These are phyloP conservation scores for Candida dubliniensis DNA, from an alignment of 1,139 yeast species.

Conservation along the genomic window DNA sequence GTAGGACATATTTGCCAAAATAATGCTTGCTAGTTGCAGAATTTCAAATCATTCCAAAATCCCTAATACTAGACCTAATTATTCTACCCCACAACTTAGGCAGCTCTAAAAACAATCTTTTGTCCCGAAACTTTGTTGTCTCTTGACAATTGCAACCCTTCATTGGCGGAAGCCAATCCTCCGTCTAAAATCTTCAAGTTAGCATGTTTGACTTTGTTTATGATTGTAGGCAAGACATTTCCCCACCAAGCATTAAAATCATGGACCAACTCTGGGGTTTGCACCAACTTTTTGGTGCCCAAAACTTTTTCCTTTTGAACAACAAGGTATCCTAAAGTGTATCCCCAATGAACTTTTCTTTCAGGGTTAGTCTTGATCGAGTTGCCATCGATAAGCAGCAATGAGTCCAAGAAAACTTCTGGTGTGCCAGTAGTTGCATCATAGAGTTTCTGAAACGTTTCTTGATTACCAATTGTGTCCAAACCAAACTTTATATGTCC, in stretches of 20 bases:
- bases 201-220: constrained; percentile 20
- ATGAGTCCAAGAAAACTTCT: constrained; percentile 28
- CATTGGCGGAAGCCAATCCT: constrained; percentile 29
- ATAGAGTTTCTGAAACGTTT: constrained; percentile 44
- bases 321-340: constrained; percentile 16
- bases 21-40: too few species aligned
- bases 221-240: constrained; percentile 19
- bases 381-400: constrained; percentile 25
- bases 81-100: neutral
- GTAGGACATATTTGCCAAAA: too few species aligned
- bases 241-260: constrained; percentile 20
- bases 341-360: constrained; percentile 24
- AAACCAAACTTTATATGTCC: constrained; percentile 50
- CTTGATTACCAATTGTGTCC: constrained; percentile 51
- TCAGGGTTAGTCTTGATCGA: constrained; percentile 16
- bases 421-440: constrained; percentile 36
- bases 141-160: constrained; percentile 26
- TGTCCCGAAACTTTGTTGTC: constrained; percentile 26
- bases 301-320: constrained; percentile 15
- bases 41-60: too few species aligned
- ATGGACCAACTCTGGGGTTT: constrained; percentile 10
- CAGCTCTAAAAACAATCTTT: constrained; percentile 22
- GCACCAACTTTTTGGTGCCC: constrained; percentile 7
- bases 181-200: constrained; percentile 24
- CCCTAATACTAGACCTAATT: too few species aligned